Evolutionary conservation across 1,139 yeast genomes (phyloP).

Genomic region (Kodamaea sp.): DNA sequence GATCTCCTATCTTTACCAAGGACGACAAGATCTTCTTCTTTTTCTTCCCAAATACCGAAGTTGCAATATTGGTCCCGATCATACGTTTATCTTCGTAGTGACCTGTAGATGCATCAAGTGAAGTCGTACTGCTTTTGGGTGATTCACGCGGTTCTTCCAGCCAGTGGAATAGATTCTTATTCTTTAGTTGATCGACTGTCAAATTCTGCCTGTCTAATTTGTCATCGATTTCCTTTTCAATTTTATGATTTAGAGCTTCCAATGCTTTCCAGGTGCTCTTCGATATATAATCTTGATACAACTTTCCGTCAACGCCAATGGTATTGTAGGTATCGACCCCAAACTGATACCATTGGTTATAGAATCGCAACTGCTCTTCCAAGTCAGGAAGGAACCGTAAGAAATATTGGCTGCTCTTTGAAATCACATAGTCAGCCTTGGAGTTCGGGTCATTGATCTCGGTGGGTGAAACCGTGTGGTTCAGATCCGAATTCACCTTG

Average conservation of each 20-base stretch:
- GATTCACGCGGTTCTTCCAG: no score
- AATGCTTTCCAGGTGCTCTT: conserved; percentile 39
- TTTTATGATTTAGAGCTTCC: conserved; percentile 25
- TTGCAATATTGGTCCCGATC: conserved; percentile 28
- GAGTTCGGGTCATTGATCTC: conserved; percentile 43
- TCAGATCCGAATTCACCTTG: conserved; percentile 29
- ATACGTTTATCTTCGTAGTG: conserved; percentile 24
- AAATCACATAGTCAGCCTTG: conserved; percentile 37
- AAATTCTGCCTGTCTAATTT: conserved; percentile 18
- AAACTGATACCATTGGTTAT: conserved; percentile 25
- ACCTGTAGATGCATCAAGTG: neutral
- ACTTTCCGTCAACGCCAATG: conserved; percentile 40
- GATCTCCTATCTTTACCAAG: conserved; percentile 35
- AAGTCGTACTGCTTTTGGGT: no score
- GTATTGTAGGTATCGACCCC: conserved; percentile 29
- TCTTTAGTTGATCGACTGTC: conserved; percentile 30
- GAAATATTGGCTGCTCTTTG: conserved; percentile 40
- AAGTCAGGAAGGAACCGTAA: conserved; percentile 45
- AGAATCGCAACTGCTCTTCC: conserved; percentile 30
- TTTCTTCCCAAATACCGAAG: conserved; percentile 37
- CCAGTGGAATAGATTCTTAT: conserved; percentile 24
- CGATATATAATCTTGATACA: conserved; percentile 27
- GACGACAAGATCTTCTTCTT: conserved; percentile 42
- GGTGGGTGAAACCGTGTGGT: conserved; percentile 31
- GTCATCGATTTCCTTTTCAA: conserved; percentile 42